These are phyloP conservation scores for Vigna mungo DNA, from an alignment of 306 rosid genomes.

Conservation along the genomic window DNA sequence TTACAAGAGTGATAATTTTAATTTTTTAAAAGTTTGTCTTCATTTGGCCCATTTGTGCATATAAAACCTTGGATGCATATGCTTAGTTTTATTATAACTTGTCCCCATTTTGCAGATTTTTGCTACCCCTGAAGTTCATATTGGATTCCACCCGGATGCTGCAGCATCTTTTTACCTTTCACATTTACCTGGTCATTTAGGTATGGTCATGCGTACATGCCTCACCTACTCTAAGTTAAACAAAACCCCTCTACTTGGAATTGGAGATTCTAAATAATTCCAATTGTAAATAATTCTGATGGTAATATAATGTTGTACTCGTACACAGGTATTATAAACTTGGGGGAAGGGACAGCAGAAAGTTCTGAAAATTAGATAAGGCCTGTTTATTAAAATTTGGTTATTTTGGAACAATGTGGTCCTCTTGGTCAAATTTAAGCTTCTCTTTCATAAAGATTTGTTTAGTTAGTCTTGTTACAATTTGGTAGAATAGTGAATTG, in stretches of 20 bases:
- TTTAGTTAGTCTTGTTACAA: neutral
- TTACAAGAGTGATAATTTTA: neutral
- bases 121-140: slow-evolving; percentile 91
- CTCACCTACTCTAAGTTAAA: slow-evolving; percentile 16
- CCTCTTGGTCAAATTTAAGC: slow-evolving; percentile 1
- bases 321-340: slow-evolving; percentile 12
- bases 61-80: slow-evolving; percentile 17
- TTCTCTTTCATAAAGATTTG: neutral
- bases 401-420: neutral
- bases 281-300: neutral
- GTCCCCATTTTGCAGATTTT: slow-evolving; percentile 65
- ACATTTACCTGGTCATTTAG: slow-evolving; percentile 87
- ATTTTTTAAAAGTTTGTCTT: slow-evolving; percentile 33
- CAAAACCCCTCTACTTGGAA: slow-evolving; percentile 13
- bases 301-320: slow-evolving; percentile 12
- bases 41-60: slow-evolving; percentile 18
- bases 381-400: neutral
- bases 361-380: slow-evolving; percentile 10
- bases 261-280: slow-evolving; percentile 5
- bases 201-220: slow-evolving; percentile 47
- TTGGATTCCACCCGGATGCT: slow-evolving; percentile 98
- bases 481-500: slow-evolving; percentile 14
- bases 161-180: slow-evolving; percentile 95
- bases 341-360: neutral
- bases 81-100: slow-evolving; percentile 35